Evolutionary conservation across 1,284 basidiomycete species (phyloP).

Genomic region (Boletus smithii): DNA sequence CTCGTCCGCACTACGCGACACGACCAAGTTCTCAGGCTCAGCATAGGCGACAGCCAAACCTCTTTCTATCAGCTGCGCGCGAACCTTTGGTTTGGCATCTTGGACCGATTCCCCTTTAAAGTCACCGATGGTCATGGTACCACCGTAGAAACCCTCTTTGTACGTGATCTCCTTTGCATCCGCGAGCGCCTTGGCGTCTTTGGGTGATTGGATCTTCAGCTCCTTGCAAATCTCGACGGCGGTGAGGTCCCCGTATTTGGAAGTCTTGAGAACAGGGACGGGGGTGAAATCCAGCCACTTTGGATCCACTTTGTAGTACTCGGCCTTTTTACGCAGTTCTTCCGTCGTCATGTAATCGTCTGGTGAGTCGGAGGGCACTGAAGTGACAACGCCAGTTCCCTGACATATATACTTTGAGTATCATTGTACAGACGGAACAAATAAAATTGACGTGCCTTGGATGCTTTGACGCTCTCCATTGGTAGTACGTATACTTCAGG

Average conservation of each 20-base stretch:
- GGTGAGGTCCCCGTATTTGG: constrained; percentile 88
- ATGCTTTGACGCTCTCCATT: constrained; percentile 95
- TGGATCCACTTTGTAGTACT: constrained; percentile 94
- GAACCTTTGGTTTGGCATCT: constrained; percentile 89
- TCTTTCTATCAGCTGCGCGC: constrained; percentile 78
- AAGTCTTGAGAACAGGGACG: constrained; percentile 85
- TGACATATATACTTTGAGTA: constrained; percentile 27
- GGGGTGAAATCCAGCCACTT: constrained; percentile 86
- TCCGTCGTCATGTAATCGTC: constrained; percentile 92
- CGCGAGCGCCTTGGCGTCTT: constrained; percentile 88
- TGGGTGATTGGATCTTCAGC: constrained; percentile 94
- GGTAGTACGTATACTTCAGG: constrained; percentile 93
- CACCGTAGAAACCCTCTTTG: constrained; percentile 97
- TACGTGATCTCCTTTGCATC: constrained; percentile 98
- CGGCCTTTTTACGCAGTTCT: constrained; percentile 95
- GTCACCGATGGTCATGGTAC: constrained; percentile 86
- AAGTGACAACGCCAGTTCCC: constrained; percentile 98
- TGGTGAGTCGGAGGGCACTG: constrained; percentile 97
- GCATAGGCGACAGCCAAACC: constrained; percentile 88
- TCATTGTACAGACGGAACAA: not conserved
- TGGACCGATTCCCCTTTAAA: constrained; percentile 87
- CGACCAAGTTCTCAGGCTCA: constrained; percentile 92
- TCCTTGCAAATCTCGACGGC: constrained; percentile 87
- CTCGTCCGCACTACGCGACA: constrained; percentile 89
- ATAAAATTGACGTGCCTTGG: constrained; percentile 55